Conservation (phyloP, 2,329 filamentous ascomycete genomes). For the Zarea fungicola region DNA sequence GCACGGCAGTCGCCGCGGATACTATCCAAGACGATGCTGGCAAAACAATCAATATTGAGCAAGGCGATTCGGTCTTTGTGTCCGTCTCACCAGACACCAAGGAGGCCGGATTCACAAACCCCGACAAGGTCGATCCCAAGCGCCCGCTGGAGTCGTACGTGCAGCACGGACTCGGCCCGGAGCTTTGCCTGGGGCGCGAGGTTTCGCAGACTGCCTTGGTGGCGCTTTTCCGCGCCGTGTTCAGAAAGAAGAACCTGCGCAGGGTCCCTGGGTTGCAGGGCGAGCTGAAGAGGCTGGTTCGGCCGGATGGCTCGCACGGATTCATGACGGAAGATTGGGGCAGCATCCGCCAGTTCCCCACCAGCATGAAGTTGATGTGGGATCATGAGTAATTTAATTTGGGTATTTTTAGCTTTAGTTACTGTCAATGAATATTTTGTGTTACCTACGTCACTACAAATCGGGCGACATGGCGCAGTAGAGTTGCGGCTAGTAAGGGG, state of each 20-base stretch:
- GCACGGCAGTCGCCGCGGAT: conserved; percentile 44
- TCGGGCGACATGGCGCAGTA: no score
- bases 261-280: conserved; percentile 60
- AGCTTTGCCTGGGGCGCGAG: conserved; percentile 57
- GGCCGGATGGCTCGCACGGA: conserved; percentile 48
- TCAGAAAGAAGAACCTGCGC: conserved; percentile 54
- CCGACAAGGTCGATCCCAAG: conserved; percentile 55
- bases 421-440: no score
- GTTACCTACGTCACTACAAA: no score
- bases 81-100: conserved; percentile 53
- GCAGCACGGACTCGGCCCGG: conserved; percentile 57
- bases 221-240: conserved; percentile 63
- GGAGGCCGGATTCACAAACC: conserved; percentile 57
- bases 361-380: conserved; percentile 51
- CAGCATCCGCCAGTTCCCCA: conserved; percentile 40
- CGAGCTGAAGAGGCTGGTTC: conserved; percentile 58
- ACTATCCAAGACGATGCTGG: conserved; percentile 48
- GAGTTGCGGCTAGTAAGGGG: no score
- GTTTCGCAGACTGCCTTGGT: conserved; percentile 57
- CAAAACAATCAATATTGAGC: conserved; percentile 43
- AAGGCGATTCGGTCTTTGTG: conserved; percentile 58
- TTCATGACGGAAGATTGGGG: conserved; percentile 66
- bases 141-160: conserved; percentile 62
- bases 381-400: conserved; percentile 23
- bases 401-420: neutral